Evolutionary conservation across 768 basidiomycete genomes (phyloP).

Genomic region (Amanita molliuscula): DNA sequence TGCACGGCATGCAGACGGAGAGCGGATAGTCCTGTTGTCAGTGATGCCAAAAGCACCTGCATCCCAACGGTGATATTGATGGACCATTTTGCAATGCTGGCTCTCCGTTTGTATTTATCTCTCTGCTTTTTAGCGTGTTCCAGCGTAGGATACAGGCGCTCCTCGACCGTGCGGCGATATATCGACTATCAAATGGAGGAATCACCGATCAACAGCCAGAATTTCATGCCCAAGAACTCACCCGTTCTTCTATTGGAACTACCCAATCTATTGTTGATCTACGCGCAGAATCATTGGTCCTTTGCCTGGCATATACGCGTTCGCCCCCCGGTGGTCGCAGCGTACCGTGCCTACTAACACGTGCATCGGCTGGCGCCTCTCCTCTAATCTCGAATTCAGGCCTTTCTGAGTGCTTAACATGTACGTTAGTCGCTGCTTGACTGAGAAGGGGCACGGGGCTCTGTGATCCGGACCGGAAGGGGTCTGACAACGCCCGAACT

Average conservation of each 20-base stretch:
- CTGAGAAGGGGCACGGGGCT: not conserved
- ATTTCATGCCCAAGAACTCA: not conserved
- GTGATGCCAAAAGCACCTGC: slow-evolving; percentile 54
- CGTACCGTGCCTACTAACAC: not conserved
- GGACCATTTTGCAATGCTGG: slow-evolving; percentile 25
- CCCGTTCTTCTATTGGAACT: slow-evolving; percentile 20
- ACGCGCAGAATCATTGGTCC: slow-evolving; percentile 13
- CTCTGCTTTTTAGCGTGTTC: slow-evolving; percentile 33
- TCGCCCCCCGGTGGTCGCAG: not conserved
- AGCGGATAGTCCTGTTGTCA: slow-evolving; percentile 58
- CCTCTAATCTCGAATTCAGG: not conserved
- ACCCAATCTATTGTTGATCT: slow-evolving; percentile 30
- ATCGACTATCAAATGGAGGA: not conserved
- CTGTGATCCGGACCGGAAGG: not conserved
- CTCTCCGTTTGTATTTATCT: slow-evolving; percentile 36
- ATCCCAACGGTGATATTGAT: slow-evolving; percentile 44
- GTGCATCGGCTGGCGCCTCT: not conserved
- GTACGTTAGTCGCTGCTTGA: not conserved
- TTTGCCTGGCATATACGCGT: slow-evolving; percentile 5
- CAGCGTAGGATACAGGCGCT: slow-evolving; percentile 47
- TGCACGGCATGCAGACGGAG: slow-evolving; percentile 23
- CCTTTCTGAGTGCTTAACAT: not conserved
- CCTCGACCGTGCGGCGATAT: slow-evolving; percentile 29
- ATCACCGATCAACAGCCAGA: slow-evolving; percentile 13
- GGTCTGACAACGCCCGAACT: not conserved